Evolutionary conservation across 768 basidiomycete species (phyloP).

Genomic region (Lactifluus volemus): DNA sequence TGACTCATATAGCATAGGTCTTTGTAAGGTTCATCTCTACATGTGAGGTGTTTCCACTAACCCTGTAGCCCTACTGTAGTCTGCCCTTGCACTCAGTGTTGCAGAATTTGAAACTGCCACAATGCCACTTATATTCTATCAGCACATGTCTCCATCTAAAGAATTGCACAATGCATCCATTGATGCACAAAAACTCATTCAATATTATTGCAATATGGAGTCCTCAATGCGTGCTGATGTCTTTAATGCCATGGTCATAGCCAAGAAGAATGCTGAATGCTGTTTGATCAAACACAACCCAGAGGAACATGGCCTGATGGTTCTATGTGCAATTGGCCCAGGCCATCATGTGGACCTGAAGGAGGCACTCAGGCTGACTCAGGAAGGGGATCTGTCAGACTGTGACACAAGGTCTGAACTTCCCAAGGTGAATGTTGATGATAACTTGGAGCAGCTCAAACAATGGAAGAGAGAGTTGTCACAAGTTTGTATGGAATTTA

Average conservation of each 20-base stretch:
- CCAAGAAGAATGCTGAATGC: conserved; percentile 57
- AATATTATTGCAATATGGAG: conserved; percentile 60
- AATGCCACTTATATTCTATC: conserved; percentile 49
- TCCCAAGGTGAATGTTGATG: conserved; percentile 48
- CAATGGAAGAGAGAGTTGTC: conserved; percentile 69
- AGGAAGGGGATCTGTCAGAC: conserved; percentile 28
- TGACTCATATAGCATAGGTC: conserved; percentile 33
- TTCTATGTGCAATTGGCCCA: too few relatives aligned
- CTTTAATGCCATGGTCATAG: conserved; percentile 61
- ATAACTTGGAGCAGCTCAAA: conserved; percentile 32
- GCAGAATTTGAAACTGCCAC: conserved; percentile 40
- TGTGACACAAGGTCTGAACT: conserved; percentile 75
- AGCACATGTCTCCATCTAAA: conserved; percentile 43
- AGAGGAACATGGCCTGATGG: conserved; percentile 67
- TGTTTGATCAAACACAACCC: conserved; percentile 47
- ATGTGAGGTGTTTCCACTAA: conserved; percentile 19
- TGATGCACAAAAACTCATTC: conserved; percentile 57
- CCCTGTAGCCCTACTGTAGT: conserved; percentile 29
- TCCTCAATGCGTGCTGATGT: conserved; percentile 76
- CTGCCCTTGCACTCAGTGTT: conserved; percentile 54
- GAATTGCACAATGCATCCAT: conserved; percentile 74
- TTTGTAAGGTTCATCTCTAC: conserved; percentile 40
- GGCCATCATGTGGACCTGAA: too few relatives aligned
- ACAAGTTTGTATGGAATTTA: conserved; percentile 66
- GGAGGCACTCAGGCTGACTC: too few relatives aligned